Base-by-base conservation (phyloP, 2,329 filamentous ascomycete species). In the Aspergillus sp. region DNA sequence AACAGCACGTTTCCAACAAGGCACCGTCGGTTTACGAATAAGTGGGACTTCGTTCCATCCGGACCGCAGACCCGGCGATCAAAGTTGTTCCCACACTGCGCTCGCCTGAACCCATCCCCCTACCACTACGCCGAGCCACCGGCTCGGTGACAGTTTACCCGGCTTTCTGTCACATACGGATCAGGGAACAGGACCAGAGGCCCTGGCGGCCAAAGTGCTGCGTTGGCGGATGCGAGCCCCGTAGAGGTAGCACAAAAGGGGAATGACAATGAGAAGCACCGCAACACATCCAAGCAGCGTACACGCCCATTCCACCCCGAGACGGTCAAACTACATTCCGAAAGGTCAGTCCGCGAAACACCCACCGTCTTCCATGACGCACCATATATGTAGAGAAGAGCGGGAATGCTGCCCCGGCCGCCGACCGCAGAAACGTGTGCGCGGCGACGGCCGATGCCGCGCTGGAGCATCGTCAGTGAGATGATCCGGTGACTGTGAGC, bases 381-480 rank as follows among this genome's bases (percentile, higher is more conserved):
- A 56, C 66, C 66, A 71, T 70, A 47, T 69, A 66, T 14, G 51
- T 60, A n/a, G 65, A 58, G 45, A 71, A 70, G 7, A 72, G 65
- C 13, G 69, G 68, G 44, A 74, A 74, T 7, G 60, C 64, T 16
- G 70, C 70, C 1, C 67, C 72, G 14, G 64, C 59, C 10, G 66
- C 47, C 5, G 70, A 73, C 13, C 77, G 71, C n/a, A 79, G 62
- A 53, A 80, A 76, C 3, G 72, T 79, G 55, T 79, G 79, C 3
- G 75, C 76, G 5, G 75, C 73, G 14, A 78, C 68, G 5, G 77
- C 76, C 1, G 72, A 76, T 2, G 78, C 77, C 13, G 77, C 77
- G 57, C 77, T 73, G 38, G 6, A 25, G 5, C 36, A 46, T 47
- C 31, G 5, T 57, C 17, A 38, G 17, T 42, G 17, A 21, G 16